phyloP scores from a whole-genome alignment of 1,284 basidiomycete species.

The Cryptococcus amylolentus region DNA sequence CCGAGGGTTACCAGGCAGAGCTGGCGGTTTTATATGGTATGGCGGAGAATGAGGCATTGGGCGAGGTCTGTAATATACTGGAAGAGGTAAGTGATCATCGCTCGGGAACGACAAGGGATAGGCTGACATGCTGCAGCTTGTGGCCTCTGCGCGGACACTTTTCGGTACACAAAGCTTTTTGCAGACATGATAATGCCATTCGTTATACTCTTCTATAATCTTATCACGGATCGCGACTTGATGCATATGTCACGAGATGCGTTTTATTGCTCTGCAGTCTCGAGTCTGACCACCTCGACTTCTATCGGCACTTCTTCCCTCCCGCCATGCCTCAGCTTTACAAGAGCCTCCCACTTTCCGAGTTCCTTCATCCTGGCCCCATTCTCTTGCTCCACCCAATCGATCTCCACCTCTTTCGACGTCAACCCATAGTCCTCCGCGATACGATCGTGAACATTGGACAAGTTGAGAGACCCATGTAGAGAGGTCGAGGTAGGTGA shows the following conservation, averaged over 20 bases:
- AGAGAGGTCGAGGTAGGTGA: conserved; percentile 25
- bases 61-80: conserved; percentile 41
- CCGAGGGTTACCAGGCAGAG: conserved; percentile 24
- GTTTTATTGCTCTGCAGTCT: background rate
- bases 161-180: conserved; percentile 46
- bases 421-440: conserved; percentile 19
- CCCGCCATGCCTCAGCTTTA: conserved; percentile 24
- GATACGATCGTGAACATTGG: conserved; percentile 28
- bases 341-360: conserved; percentile 21
- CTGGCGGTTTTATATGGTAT: conserved; percentile 47
- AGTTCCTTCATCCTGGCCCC: conserved; percentile 37
- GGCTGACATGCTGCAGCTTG: conserved; percentile 22
- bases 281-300: conserved; percentile 26
- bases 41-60: conserved; percentile 49
- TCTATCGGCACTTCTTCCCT: conserved; percentile 19
- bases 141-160: conserved; percentile 42
- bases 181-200: conserved; percentile 1
- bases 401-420: conserved; percentile 20
- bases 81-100: conserved; percentile 38
- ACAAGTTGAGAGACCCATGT: conserved; percentile 39
- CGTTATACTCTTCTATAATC: background rate
- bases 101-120: background rate
- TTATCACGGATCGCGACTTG: too few species aligned
- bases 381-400: conserved; percentile 23
- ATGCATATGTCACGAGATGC: too few species aligned